Evolutionary conservation across 2,329 filamentous ascomycete genomes (phyloP).

Genomic region (Penicillium griseofulvum): DNA sequence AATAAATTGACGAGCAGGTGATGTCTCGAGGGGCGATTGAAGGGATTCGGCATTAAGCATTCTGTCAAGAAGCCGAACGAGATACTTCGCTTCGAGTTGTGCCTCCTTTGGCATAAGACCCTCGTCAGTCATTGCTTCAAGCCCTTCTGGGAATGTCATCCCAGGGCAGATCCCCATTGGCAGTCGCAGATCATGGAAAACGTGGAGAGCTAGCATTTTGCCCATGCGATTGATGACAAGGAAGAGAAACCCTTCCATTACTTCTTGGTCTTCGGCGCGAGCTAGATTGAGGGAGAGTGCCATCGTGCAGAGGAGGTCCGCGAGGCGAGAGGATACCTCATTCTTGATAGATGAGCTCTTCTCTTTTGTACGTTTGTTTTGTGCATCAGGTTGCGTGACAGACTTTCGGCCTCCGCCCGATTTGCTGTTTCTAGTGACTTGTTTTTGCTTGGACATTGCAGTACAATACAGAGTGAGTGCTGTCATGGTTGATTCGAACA

Average conservation of each 20-base stretch:
- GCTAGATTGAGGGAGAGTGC: conserved; percentile 27
- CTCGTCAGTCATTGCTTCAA: conserved; percentile 25
- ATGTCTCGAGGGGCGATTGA: background rate
- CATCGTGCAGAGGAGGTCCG: conserved; percentile 32
- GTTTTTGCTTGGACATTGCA: conserved; percentile 6
- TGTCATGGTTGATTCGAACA: conserved; percentile 34
- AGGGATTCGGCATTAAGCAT: conserved; percentile 16
- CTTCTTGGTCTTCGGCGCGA: conserved; percentile 27
- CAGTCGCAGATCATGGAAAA: conserved; percentile 37
- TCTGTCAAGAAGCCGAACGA: conserved; percentile 38
- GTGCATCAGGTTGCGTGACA: background rate
- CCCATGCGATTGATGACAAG: conserved; percentile 41
- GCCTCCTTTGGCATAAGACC: conserved; percentile 25
- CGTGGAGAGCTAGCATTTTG: conserved; percentile 38
- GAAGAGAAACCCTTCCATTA: conserved; percentile 45
- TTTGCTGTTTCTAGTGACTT: conserved; percentile 5
- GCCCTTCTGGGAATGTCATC: conserved; percentile 33
- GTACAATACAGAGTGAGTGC: conserved; percentile 28
- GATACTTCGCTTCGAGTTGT: conserved; percentile 35
- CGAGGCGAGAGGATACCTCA: conserved; percentile 21
- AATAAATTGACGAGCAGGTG: conserved; percentile 14
- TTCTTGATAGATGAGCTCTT: conserved; percentile 6
- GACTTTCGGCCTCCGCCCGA: background rate
- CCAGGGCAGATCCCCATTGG: conserved; percentile 25
- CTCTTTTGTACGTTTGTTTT: background rate